phyloP scores from a whole-genome alignment of 306 rosid genomes.

The Lablab purpureus region DNA sequence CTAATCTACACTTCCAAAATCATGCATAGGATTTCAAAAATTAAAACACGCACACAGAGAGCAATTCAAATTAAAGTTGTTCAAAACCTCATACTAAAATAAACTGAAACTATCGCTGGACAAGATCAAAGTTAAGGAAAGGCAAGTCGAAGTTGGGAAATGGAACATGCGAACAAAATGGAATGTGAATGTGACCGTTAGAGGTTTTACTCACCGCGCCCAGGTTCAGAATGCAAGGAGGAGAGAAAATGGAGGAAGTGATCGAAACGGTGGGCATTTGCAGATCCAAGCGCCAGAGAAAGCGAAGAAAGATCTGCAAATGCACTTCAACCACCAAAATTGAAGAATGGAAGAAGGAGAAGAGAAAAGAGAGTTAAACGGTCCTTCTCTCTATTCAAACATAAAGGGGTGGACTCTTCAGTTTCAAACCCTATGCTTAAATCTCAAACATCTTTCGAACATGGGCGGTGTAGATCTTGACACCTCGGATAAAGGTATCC shows the following conservation, averaged over 20 bases:
- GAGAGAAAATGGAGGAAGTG: neutral
- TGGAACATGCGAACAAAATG: neutral
- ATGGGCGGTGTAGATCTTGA: constrained; percentile 41
- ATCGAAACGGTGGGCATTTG: constrained; percentile 48
- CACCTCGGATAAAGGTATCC: constrained; percentile 32
- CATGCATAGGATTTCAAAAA: neutral
- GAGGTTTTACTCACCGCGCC: constrained; percentile 45
- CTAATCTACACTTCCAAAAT: constrained; percentile 20
- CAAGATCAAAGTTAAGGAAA: neutral
- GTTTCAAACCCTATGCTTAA: constrained; percentile 71
- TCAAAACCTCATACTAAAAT: neutral
- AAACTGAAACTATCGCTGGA: neutral
- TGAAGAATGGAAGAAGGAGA: constrained; percentile 13
- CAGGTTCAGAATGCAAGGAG: constrained; percentile 41
- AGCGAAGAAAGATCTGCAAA: constrained; percentile 46
- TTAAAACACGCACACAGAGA: neutral
- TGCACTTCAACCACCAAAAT: neutral
- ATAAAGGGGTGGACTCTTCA: constrained; percentile 68
- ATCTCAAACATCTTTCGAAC: constrained; percentile 45
- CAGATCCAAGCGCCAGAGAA: constrained; percentile 51
- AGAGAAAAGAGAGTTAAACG: constrained; percentile 50
- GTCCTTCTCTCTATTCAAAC: constrained; percentile 74
- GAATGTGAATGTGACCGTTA: constrained; percentile 12
- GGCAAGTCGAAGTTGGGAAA: neutral
- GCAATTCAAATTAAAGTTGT: constrained; percentile 21